Evolutionary conservation across 2,329 filamentous ascomycete genomes (phyloP).

Genomic region (Colletotrichum sp.): DNA sequence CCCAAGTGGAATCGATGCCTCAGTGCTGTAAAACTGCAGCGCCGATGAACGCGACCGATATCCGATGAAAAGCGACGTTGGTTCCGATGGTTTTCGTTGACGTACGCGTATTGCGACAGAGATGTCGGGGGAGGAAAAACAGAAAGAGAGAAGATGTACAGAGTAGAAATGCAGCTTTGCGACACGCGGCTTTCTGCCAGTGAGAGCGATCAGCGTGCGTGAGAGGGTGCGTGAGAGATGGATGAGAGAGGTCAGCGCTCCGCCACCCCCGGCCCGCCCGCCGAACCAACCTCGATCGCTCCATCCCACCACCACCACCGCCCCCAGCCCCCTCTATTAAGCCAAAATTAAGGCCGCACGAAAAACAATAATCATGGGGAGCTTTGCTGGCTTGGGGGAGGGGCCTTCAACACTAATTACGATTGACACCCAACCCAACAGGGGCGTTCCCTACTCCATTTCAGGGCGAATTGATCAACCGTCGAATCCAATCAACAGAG

Average conservation of each 20-base stretch:
- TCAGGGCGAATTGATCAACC: not conserved
- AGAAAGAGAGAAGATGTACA: not conserved
- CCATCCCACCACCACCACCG: not conserved
- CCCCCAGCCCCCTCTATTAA: conserved; percentile 20
- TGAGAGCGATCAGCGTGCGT: not conserved
- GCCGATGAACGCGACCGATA: not conserved
- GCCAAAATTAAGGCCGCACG: not conserved
- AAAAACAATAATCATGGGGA: not conserved
- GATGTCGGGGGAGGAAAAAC: not conserved
- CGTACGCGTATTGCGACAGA: not conserved
- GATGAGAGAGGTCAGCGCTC: conserved; percentile 4
- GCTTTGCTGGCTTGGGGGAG: not conserved
- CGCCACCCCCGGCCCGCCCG: conserved; percentile 10
- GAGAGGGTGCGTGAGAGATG: not conserved
- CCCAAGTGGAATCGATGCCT: not conserved
- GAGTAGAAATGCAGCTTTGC: not conserved
- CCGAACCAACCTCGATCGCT: conserved; percentile 11
- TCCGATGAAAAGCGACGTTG: not conserved
- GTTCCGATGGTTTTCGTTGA: not conserved
- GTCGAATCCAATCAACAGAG: not conserved
- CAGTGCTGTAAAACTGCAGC: not conserved
- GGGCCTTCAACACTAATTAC: not conserved
- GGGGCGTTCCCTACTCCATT: conserved; percentile 17
- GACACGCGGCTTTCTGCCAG: not conserved
- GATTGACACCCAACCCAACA: not conserved